phyloP scores from a whole-genome alignment of 148 eudicot species.

The Limonium bicolor region DNA sequence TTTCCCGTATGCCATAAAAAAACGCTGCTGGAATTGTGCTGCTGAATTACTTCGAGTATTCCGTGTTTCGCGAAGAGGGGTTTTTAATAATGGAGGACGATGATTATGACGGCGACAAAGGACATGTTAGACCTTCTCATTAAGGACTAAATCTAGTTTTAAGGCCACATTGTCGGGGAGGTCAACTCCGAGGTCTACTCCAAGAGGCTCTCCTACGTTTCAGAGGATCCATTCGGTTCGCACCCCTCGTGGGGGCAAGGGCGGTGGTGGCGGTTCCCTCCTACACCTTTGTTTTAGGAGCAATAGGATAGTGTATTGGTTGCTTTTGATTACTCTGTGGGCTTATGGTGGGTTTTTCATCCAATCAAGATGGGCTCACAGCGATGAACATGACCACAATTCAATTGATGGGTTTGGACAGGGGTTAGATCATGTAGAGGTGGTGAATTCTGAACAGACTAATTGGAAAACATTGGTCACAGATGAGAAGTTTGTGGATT shows the following conservation, averaged over 20 bases:
- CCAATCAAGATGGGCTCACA: conserved; percentile 98
- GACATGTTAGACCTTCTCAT: too few relatives aligned
- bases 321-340: conserved; percentile 95
- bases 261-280: conserved; percentile 24
- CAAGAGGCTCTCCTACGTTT: conserved; percentile 77
- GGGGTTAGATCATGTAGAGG: conserved; percentile 15
- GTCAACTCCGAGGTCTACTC: conserved; percentile 68
- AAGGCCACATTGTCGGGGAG: conserved; percentile 76
- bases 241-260: conserved; percentile 73
- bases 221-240: conserved; percentile 50
- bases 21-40: too few relatives aligned
- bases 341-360: conserved; percentile 86
- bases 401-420: conserved; percentile 48
- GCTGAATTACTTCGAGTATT: too few relatives aligned
- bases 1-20: too few relatives aligned
- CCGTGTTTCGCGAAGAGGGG: too few relatives aligned
- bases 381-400: conserved; percentile 52
- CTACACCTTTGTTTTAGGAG: conserved; percentile 53
- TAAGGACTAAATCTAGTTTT: too few relatives aligned
- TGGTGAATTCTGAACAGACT: conserved; percentile 10
- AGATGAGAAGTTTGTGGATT: conserved; percentile 15
- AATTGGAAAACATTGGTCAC: conserved; percentile 25
- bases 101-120: too few relatives aligned
- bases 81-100: too few relatives aligned
- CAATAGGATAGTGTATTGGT: conserved; percentile 69